Percentiles rank a stretch among this genome's conserved stretches.
phyloP scores from a whole-genome alignment of 1,284 basidiomycete species.

The Cryptococcus jaspeensis region DNA sequence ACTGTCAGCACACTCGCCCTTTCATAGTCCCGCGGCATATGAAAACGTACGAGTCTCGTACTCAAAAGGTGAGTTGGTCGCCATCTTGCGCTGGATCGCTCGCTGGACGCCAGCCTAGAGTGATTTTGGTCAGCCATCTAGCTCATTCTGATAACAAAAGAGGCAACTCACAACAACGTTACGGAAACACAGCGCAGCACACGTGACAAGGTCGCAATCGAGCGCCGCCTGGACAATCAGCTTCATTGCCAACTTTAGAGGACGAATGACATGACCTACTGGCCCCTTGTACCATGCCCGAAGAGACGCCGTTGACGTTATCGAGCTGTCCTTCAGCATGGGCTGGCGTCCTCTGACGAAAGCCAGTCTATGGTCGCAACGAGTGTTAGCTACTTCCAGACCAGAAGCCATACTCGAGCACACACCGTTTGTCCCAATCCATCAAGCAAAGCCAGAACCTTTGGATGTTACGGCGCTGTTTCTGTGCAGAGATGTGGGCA shows the following conservation, averaged over 20 bases:
- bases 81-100: constrained; percentile 9
- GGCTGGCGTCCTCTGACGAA: constrained; percentile 17
- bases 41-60: constrained; percentile 10
- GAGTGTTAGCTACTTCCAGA: not conserved
- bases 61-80: constrained; percentile 2
- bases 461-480: constrained; percentile 14
- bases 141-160: not conserved
- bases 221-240: constrained; percentile 5
- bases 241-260: not conserved
- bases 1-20: not conserved
- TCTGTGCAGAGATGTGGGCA: constrained; percentile 3
- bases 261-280: constrained; percentile 2
- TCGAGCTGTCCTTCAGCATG: constrained; percentile 8
- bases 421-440: constrained; percentile 17
- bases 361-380: constrained; percentile 4
- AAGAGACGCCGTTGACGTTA: constrained; percentile 3
- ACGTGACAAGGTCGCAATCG: constrained; percentile 13
- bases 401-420: not conserved
- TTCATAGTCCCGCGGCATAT: too few relatives aligned
- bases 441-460: constrained; percentile 11
- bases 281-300: constrained; percentile 11
- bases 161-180: constrained; percentile 2
- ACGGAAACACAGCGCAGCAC: constrained; percentile 8
- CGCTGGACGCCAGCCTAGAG: constrained; percentile 1
- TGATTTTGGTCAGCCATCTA: not conserved